Evolutionary conservation across 805 yeast genomes (phyloP), one percentile per base, ranked within the genome.

Genomic region (Ogataea henricii): DNA sequence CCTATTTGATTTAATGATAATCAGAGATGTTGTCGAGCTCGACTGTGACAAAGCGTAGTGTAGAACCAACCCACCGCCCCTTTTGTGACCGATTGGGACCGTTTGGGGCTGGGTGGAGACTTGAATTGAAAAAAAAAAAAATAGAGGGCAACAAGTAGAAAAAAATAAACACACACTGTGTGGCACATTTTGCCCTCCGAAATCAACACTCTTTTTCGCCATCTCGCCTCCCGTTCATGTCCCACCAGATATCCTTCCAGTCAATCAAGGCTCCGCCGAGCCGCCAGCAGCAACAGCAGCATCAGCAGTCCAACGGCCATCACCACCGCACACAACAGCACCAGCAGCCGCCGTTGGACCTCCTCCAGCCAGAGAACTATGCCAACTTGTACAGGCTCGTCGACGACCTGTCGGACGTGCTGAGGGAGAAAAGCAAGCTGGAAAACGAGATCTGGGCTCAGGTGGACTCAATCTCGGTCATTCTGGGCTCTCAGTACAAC

Each of bases 391-490:
- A 45, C 22, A 47, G 49, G 10, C 40, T 65, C 6, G 45, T 62
- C 7, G 64, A 63, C 41, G 62, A 56, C 30, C 40, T 65, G 20
- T 21, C 50, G 4, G 30, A 35, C 3, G 49, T 58, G 2, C 35
- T 64, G 20, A 9, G 21, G 4, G 56, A 58, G 21, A 65, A 62
- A 1, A 46, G 46, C 25, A 22, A 35, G 21, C 41, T 65, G 14
- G 65, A 64, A 33, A 41, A 47, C 6, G 57, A 54, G 8, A 60
- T 65, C 4, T 65, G 69, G 69, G 21, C 43, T 2, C 55, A 58
- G 18, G 32, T 61, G 1, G 59, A 53, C n/a, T 29, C 33, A 8
- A 26, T 62, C 3, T 60, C 64, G 2, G 10, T 37, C 25, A 35
- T 41, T 1, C 20, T 54, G 16, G 38, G 36, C 18, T 34, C 41